These are phyloP conservation scores for Castanospermum australe DNA, from an alignment of 306 rosid genomes.

Conservation along the genomic window DNA sequence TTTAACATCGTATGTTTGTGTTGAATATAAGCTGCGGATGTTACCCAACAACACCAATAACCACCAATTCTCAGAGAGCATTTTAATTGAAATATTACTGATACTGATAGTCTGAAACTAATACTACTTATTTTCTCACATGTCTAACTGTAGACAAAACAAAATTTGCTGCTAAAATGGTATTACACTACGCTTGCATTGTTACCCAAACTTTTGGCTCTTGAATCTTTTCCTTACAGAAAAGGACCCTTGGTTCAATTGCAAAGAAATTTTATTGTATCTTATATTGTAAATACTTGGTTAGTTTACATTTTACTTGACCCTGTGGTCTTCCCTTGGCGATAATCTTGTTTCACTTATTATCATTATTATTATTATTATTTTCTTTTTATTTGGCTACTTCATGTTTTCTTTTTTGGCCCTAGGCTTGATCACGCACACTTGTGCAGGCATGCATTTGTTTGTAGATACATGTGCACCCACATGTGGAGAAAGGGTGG, in stretches of 20 bases:
- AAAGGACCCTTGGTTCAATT: neutral
- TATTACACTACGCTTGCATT: neutral
- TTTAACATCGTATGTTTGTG: neutral
- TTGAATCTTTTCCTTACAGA: neutral
- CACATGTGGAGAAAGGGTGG: constrained; percentile 20
- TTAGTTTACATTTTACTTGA: neutral
- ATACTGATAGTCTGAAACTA: constrained; percentile 2
- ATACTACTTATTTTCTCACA: neutral
- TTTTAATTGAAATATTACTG: neutral
- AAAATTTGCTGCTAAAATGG: neutral
- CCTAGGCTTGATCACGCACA: constrained; percentile 3
- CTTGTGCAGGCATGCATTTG: neutral
- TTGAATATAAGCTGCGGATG: neutral
- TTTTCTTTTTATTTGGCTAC: neutral
- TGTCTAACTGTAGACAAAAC: neutral
- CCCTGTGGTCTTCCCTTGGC: neutral
- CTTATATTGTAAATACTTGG: neutral
- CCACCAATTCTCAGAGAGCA: neutral
- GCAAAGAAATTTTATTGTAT: neutral
- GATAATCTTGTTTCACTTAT: neutral
- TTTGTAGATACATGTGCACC: neutral
- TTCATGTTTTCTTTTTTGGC: neutral
- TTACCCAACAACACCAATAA: too few relatives aligned
- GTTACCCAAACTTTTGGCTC: neutral
- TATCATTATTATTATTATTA: neutral